Base-by-base conservation (phyloP, 2,329 filamentous ascomycete genomes). In the Pseudogymnoascus sp. region DNA sequence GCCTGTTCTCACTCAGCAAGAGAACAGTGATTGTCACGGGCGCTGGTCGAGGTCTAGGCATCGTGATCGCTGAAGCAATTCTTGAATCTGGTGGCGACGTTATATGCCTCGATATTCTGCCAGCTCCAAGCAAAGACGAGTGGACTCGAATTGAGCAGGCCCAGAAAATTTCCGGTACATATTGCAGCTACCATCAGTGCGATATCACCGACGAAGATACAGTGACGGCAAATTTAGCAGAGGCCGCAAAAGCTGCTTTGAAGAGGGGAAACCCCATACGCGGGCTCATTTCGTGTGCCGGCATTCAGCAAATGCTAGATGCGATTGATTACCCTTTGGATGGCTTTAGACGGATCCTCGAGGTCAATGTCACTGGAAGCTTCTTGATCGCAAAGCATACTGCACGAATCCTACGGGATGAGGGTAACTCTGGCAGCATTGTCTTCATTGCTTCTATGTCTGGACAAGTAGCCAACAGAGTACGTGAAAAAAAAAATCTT, bases 351-450 rank as follows among this genome's bases (percentile, higher is more conserved):
- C 81, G 85, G 74, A 86, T 91, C 73, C 79, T 91, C 70, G 79
- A 86, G 69, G 83, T 89, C 67, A 89, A 92, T 76, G 79, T 89
- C 72, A 88, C 81, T 26, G 88, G 88, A 16, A 84, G 82, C 31
- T 87, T 86, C 74, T 79, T 87, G 73, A 89, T 86, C 70, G 87
- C 87, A 64, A 87, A 89, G 76, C 86, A 86, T 64, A 83, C 87
- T 26, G 88, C 87, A 59, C 79, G 83, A 64, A 82, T 87, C 47
- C 70, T 82, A 67, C 74, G 77, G 24, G 73, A 76, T 60, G 75
- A 73, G 59, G 73, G 75, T 6, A 75, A 70, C 0, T 73, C 74
- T 1, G 80, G 80, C 0, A 81, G 77, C 64, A 80, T 82, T 50
- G 78, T 82, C 11, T 76, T 82, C 64, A 80, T 82, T 63, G 75